These are phyloP conservation scores for Termitomyces sp. DNA, from an alignment of 768 basidiomycete genomes.

Conservation along the genomic window DNA sequence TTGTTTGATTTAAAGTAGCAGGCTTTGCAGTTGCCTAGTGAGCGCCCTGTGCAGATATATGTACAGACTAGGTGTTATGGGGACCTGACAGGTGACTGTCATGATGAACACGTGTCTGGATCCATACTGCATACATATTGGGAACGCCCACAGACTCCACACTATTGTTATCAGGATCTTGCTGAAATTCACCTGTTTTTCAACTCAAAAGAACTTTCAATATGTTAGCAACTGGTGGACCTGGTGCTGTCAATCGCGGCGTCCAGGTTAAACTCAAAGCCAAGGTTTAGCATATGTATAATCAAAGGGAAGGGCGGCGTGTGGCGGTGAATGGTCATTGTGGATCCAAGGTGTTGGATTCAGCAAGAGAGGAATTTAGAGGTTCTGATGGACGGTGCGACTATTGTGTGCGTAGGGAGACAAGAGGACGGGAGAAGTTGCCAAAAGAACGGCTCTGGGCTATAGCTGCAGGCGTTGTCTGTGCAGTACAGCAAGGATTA, in stretches of 20 bases:
- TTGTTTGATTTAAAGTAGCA: too few species aligned
- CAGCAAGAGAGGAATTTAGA: slow-evolving; percentile 82
- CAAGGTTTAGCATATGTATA: slow-evolving; percentile 57
- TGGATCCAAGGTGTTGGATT: slow-evolving; percentile 95
- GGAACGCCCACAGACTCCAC: too few species aligned
- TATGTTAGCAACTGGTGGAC: too few species aligned
- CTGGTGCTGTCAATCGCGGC: slow-evolving; percentile 52
- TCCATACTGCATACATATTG: too few species aligned
- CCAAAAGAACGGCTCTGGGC: slow-evolving; percentile 71
- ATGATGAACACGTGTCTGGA: too few species aligned
- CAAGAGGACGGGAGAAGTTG: slow-evolving; percentile 44
- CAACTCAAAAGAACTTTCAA: too few species aligned
- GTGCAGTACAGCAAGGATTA: slow-evolving; percentile 66
- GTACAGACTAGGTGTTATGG: too few species aligned
- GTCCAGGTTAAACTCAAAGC: slow-evolving; percentile 67
- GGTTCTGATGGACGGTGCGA: slow-evolving; percentile 48
- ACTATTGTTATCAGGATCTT: too few species aligned
- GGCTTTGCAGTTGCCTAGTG: too few species aligned
- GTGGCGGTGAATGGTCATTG: slow-evolving; percentile 72
- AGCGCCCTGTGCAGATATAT: too few species aligned
- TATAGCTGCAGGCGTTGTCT: slow-evolving; percentile 71
- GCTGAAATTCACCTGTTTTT: too few species aligned
- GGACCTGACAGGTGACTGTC: too few species aligned
- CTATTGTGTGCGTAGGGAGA: slow-evolving; percentile 41
- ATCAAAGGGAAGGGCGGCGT: slow-evolving; percentile 68